Evolutionary conservation across 2,329 filamentous ascomycete genomes (phyloP).

Genomic region (Alternaria novae-zelandiae): DNA sequence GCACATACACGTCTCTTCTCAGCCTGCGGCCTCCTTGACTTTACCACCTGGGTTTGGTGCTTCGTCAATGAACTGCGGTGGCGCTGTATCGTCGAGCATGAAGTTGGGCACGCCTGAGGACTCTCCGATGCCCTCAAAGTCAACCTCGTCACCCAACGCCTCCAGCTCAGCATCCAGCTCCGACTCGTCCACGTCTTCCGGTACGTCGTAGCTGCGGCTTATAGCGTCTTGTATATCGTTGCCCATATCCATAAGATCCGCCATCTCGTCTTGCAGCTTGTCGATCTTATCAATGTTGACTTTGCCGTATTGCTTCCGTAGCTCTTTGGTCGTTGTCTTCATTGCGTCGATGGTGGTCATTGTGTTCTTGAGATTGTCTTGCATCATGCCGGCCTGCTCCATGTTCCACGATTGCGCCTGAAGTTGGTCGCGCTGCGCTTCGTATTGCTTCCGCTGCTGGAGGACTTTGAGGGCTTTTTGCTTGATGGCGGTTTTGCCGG

Average conservation of each 20-base stretch:
- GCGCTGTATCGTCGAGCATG: slow-evolving; percentile 83
- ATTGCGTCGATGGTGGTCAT: slow-evolving; percentile 98
- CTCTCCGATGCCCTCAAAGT: slow-evolving; percentile 73
- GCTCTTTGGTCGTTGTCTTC: slow-evolving; percentile 93
- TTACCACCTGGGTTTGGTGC: slow-evolving; percentile 71
- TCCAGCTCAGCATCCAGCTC: slow-evolving; percentile 97
- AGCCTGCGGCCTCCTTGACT: slow-evolving; percentile 79
- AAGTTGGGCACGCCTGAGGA: slow-evolving; percentile 77
- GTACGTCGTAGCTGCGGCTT: slow-evolving; percentile 87
- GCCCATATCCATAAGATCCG: slow-evolving; percentile 93
- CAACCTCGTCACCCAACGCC: slow-evolving; percentile 90
- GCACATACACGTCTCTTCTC: slow-evolving; percentile 17
- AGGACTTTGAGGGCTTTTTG: slow-evolving; percentile 94
- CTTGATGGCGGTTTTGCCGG: slow-evolving; percentile 89
- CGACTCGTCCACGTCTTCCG: slow-evolving; percentile 95
- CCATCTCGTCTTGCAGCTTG: slow-evolving; percentile 98
- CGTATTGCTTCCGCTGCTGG: slow-evolving; percentile 92
- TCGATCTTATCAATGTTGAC: slow-evolving; percentile 98
- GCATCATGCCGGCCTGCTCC: slow-evolving; percentile 98
- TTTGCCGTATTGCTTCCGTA: slow-evolving; percentile 94
- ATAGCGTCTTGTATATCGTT: slow-evolving; percentile 99
- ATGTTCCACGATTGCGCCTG: slow-evolving; percentile 98
- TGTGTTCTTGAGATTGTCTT: slow-evolving; percentile 97
- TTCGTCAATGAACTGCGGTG: slow-evolving; percentile 90
- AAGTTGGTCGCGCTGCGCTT: slow-evolving; percentile 90